Base-by-base conservation (phyloP, 805 yeast genomes). In the Geotrichum ghanense region DNA sequence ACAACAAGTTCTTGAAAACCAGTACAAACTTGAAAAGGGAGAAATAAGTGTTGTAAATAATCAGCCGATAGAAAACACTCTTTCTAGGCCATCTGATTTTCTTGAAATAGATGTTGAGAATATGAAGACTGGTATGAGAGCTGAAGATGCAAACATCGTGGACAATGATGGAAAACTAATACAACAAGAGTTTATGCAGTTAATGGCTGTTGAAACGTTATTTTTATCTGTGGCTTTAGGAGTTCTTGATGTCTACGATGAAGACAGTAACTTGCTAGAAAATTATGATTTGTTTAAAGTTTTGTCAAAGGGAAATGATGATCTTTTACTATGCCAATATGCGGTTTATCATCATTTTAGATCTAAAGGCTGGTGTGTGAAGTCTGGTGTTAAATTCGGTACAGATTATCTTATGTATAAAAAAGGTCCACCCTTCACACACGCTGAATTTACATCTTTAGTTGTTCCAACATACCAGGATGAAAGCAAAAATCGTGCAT, bases 361-460 rank as follows among this genome's bases (percentile, higher is more conserved):
- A 45, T 80, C 95, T 0, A 71, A 77, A 22, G 97, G 97, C 0
- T 92, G 97, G 97, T 90, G 97, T 68, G 92, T 82, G 2, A 72
- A 94, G 49, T 76, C 89, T 0, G 98, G 97, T 0, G 75, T 88
- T 48, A 92, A 92, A 62, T 92, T 92, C 62, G 95, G 96, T 1
- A 75, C 84, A n/a, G 94, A 89, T 56, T 82, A 69, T 62, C 65
- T 92, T 6, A 68, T 92, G 3, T 92, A 92, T 62, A 78, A 81
- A 46, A 70, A 90, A 48, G 99, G 99, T 0, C 98, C 97, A 6
- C 97, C 97, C 1, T 87, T 89, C 61, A 78, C 82, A 44, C 99
- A 92, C 61, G 97, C 98, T 0, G 95, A 88, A 59, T 85, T 77
- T 61, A 85, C 90, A 4, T 66, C 86, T 2, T 58, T 74, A 42